Evolutionary conservation across 2,329 filamentous ascomycete genomes (phyloP).

Genomic region (Fusarium globosum): DNA sequence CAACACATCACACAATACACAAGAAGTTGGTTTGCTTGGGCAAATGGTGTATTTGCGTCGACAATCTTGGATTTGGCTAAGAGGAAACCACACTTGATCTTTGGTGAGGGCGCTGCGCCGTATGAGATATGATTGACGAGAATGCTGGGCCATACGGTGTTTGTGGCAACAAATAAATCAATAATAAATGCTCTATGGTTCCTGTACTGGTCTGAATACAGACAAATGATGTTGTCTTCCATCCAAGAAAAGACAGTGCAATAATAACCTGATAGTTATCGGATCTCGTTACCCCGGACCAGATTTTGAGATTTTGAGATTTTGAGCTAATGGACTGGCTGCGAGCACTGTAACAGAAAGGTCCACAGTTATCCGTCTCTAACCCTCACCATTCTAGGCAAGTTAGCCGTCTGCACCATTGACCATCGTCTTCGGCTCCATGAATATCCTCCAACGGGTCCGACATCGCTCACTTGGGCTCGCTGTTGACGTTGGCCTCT

Average conservation of each 20-base stretch:
- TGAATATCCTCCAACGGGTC: constrained; percentile 28
- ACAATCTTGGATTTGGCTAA: constrained; percentile 90
- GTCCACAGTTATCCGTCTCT: constrained; percentile 40
- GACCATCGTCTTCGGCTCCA: constrained; percentile 8
- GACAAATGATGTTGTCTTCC: background rate
- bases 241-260: background rate
- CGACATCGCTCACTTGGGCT: constrained; percentile 38
- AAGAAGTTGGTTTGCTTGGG: constrained; percentile 96
- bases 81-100: constrained; percentile 88
- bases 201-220: background rate
- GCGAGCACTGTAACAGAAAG: background rate
- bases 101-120: constrained; percentile 70
- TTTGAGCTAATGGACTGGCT: background rate
- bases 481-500: background rate
- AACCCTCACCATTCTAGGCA: background rate
- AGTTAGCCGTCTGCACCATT: constrained; percentile 9
- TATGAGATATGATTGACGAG: constrained; percentile 61
- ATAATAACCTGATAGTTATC: background rate
- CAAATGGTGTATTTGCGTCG: constrained; percentile 94
- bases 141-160: background rate
- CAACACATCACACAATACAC: constrained; percentile 76
- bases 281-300: background rate
- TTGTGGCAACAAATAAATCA: background rate
- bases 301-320: background rate
- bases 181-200: background rate